Evolutionary conservation across 2,329 filamentous ascomycete genomes (phyloP), one percentile per base, ranked within the genome.

Genomic region (Cladosporium sp.): DNA sequence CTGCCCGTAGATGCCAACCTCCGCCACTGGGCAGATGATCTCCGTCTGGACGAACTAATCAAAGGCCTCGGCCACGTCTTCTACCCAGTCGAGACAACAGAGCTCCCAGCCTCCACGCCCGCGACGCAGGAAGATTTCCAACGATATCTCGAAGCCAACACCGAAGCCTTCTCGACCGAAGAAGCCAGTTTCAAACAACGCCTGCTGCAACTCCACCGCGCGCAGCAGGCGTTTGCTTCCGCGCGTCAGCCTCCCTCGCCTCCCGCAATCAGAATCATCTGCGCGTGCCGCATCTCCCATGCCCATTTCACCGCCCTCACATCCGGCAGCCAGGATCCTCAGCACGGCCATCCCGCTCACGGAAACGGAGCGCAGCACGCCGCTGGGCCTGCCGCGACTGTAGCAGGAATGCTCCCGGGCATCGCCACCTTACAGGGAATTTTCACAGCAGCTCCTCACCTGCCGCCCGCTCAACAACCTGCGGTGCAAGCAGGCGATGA

Each of bases 261-360:
- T 16, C 73, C 74, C 6, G 65, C 57, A 14, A 72, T 76, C 43
- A 69, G 69, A 16, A 68, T 76, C 48, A 69, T 69, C 28, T 74
- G 73, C 61, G 71, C 71, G 7, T 75, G 72, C 64, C 71, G 74
- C 43, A 70, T 76, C 2, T 69, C 71, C 46, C 39, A 67, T 3
- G 63, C 71, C 10, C 73, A 75, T 53, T 76, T 76, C 64, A 57
- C 63, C 36, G 63, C 66, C 10, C 58, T 76, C 48, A 74, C 72
- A 32, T 49, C 54, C 4, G 28, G 23, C 43, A 65, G 8, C 32
- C 28, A 14, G 53, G 56, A 34, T 14, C 30, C 34, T 11, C 58
- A n/a, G 25, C 64, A 25, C 1, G 57, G 25, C 10, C 49, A 56
- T 18, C 28, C 32, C 5, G 57, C 63, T 23, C 48, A 30, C 16